phyloP scores from a whole-genome alignment of 495 filamentous ascomycete species.

The Neurospora africana region DNA sequence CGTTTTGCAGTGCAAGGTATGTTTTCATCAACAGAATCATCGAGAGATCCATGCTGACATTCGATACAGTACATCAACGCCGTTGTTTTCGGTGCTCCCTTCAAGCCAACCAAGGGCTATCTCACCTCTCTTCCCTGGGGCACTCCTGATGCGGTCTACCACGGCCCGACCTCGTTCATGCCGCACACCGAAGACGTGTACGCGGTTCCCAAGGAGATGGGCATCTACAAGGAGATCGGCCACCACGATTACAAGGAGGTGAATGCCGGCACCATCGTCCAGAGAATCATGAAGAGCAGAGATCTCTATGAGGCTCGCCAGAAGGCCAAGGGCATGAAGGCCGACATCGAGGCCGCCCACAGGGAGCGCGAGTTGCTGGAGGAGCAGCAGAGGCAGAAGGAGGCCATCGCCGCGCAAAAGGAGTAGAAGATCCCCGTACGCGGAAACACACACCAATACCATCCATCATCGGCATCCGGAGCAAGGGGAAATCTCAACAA shows the following conservation, averaged over 20 bases:
- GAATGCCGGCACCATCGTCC: slow-evolving; percentile 87
- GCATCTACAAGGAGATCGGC: slow-evolving; percentile 64
- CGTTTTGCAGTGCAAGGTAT: slow-evolving; percentile 83
- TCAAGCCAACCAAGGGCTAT: slow-evolving; percentile 66
- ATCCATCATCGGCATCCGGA: neutral
- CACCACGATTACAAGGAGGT: slow-evolving; percentile 72
- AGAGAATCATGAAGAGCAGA: slow-evolving; percentile 73
- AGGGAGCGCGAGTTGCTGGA: slow-evolving; percentile 44
- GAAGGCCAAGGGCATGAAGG: slow-evolving; percentile 76
- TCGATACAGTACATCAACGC: slow-evolving; percentile 65
- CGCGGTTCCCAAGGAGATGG: slow-evolving; percentile 60
- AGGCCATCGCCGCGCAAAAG: slow-evolving; percentile 4
- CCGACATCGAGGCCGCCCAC: slow-evolving; percentile 54
- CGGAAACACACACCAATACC: neutral
- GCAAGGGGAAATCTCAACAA: neutral
- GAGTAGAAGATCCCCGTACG: neutral
- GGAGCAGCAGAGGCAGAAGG: slow-evolving; percentile 35
- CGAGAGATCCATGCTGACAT: slow-evolving; percentile 2
- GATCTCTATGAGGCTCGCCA: slow-evolving; percentile 85
- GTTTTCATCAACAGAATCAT: slow-evolving; percentile 9
- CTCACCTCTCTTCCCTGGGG: slow-evolving; percentile 65
- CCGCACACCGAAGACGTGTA: slow-evolving; percentile 83
- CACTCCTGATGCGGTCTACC: slow-evolving; percentile 73
- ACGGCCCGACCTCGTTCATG: slow-evolving; percentile 89
- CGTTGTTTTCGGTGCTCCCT: slow-evolving; percentile 81